phyloP scores from a whole-genome alignment of 495 filamentous ascomycete genomes.

The Tuber microsphaerosporum region DNA sequence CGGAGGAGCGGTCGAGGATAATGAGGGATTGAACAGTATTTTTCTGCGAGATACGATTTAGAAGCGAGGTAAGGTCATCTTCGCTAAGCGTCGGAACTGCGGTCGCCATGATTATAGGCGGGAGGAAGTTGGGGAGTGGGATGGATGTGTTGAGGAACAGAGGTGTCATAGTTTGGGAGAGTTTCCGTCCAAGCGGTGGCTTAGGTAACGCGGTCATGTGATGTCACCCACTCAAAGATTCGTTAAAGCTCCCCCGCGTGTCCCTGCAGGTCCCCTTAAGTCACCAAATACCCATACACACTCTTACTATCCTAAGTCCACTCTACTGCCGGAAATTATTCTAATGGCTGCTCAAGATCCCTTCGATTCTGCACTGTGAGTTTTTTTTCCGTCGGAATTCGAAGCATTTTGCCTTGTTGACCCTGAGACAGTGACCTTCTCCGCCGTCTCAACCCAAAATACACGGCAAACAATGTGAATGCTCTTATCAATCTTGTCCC shows the following conservation, averaged over 20 bases:
- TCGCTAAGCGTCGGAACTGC: conserved; percentile 27
- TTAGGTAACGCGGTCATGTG: not conserved
- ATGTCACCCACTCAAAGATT: not conserved
- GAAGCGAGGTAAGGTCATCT: conserved; percentile 34
- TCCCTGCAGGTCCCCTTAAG: not conserved
- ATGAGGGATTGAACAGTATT: conserved; percentile 37
- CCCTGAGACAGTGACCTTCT: conserved; percentile 73
- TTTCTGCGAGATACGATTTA: conserved; percentile 37
- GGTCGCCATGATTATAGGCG: conserved; percentile 16
- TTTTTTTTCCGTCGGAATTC: conserved; percentile 27
- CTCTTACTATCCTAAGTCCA: not conserved
- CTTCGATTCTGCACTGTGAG: conserved; percentile 78
- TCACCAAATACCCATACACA: not conserved
- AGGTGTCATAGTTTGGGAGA: not conserved
- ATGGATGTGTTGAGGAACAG: not conserved
- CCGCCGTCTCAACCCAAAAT: conserved; percentile 89
- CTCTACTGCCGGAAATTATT: not conserved
- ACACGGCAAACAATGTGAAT: conserved; percentile 75
- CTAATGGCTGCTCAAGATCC: conserved; percentile 52
- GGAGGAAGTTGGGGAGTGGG: not conserved
- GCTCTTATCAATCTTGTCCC: conserved; percentile 78
- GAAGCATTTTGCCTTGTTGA: conserved; percentile 15
- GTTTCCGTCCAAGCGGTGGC: not conserved
- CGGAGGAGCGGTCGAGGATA: conserved; percentile 33
- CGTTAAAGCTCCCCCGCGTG: not conserved